Base-by-base conservation (phyloP, 2,329 filamentous ascomycete genomes). In the Fusarium luffae region DNA sequence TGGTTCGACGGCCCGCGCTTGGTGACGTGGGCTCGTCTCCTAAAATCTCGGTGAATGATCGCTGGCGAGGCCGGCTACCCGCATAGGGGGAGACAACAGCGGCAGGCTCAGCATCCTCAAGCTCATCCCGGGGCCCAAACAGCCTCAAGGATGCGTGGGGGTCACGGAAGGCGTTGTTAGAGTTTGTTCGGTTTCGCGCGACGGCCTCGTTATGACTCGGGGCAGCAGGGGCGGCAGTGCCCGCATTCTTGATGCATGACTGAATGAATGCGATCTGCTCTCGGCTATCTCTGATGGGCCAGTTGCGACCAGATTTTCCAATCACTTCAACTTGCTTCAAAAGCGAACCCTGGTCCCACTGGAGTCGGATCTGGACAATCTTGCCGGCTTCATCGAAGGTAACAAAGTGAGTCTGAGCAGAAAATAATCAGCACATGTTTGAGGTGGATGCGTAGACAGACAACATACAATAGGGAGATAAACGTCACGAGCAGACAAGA, bases 291-390 rank as follows among this genome's bases (percentile, higher is more conserved):
- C 90, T 89, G 77, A 99, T 97, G 57, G 96, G 96, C 96, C 96
- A 99, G 82, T 96, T 97, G 79, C 92, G 92, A 59, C 93, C 93
- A 56, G 92, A 91, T 77, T 90, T 91, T 75, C 96, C 95, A 80
- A 99, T 98, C 59, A 98, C 90, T 68, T 98, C 94, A 69, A 98
- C 87, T 80, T 97, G 92, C 83, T 96, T 98, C 72, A 99, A 88
- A 42, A 99, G 88, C 56, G 93, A 92, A 66, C 90, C 94, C 81
- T 99, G 96, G 79, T 99, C 96, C 96, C 96, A 99, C 79, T 92
- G 93, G 73, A 95, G 89, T 73, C 95, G 92, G 70, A 98, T 92
- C 79, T 96, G 93, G 63, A 87, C 80, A 77, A 99, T 98, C 82
- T 93, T 94, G 78, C 89, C 88, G 48, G 91, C 81, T 70, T 81